phyloP scores from a whole-genome alignment of 176 grass and related monocot species.

The Eragrostis curvula region DNA sequence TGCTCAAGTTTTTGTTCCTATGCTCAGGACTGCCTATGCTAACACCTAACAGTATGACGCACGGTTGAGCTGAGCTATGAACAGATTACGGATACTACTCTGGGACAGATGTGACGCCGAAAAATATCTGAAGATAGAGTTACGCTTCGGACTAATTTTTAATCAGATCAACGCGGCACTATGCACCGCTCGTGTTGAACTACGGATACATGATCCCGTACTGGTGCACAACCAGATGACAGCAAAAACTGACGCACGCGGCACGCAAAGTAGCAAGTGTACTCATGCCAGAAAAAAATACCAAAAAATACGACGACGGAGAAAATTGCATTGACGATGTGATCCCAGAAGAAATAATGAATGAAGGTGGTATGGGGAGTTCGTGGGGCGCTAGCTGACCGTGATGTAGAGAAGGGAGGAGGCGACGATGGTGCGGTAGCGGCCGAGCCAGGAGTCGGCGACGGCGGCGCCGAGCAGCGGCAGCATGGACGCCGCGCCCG shows the following conservation, averaged over 20 bases:
- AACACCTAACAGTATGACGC: no score
- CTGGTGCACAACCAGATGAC: background rate
- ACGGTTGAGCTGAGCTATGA: background rate
- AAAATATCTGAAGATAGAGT: no score
- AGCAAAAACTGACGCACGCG: background rate
- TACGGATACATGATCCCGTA: background rate
- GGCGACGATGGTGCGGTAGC: conserved; percentile 65
- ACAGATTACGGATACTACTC: background rate
- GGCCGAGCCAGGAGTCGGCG: conserved; percentile 78
- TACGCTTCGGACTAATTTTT: no score
- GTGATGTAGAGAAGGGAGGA: conserved; percentile 66
- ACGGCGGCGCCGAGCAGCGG: conserved; percentile 74
- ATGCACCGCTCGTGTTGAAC: background rate
- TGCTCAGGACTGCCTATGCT: no score
- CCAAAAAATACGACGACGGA: no score
- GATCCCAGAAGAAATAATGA: background rate
- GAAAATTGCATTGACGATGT: no score
- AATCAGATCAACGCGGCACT: no score
- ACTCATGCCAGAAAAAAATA: no score
- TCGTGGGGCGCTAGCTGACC: no score
- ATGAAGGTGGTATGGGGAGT: background rate
- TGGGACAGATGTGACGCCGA: no score
- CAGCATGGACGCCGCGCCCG: conserved; percentile 51
- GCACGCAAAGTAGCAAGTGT: no score
- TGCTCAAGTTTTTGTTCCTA: background rate